phyloP scores from a whole-genome alignment of 768 basidiomycete species.

The Botryobasidium botryosum region DNA sequence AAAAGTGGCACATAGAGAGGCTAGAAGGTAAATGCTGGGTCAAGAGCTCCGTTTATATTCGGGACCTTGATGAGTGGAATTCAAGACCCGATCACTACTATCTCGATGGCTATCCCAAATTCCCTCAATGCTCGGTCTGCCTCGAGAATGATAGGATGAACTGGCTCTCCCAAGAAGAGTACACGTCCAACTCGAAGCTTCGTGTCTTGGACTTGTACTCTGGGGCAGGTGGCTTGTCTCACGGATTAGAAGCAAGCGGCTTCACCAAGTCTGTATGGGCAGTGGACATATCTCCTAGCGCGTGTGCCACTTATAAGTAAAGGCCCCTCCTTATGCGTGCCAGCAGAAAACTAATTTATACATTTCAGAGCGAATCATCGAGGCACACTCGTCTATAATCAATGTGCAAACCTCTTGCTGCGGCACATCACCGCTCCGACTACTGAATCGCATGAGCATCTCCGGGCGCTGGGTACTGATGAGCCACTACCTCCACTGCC shows the following conservation, averaged over 20 bases:
- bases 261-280: slow-evolving; percentile 5
- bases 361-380: slow-evolving; percentile 34
- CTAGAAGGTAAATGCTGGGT: too few relatives aligned
- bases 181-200: too few relatives aligned
- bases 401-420: slow-evolving; percentile 50
- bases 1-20: too few relatives aligned
- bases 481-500: slow-evolving; percentile 16
- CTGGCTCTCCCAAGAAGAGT: too few relatives aligned
- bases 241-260: slow-evolving; percentile 4
- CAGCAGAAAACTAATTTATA: background rate
- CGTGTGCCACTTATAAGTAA: slow-evolving; percentile 47
- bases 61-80: too few relatives aligned
- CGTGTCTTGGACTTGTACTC: slow-evolving; percentile 9
- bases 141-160: too few relatives aligned
- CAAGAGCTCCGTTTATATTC: too few relatives aligned
- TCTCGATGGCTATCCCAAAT: too few relatives aligned
- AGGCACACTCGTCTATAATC: slow-evolving; percentile 40
- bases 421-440: slow-evolving; percentile 40
- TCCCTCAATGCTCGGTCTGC: too few relatives aligned
- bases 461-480: background rate
- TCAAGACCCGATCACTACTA: too few relatives aligned
- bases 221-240: slow-evolving; percentile 8
- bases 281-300: slow-evolving; percentile 61
- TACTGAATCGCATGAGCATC: slow-evolving; percentile 21
- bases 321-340: background rate